A percentile compares a stretch with the other conserved stretches of the same genome.
These are phyloP conservation scores for Oryza glumipatula DNA, from an alignment of 176 grass and related monocot species.

Conservation along the genomic window DNA sequence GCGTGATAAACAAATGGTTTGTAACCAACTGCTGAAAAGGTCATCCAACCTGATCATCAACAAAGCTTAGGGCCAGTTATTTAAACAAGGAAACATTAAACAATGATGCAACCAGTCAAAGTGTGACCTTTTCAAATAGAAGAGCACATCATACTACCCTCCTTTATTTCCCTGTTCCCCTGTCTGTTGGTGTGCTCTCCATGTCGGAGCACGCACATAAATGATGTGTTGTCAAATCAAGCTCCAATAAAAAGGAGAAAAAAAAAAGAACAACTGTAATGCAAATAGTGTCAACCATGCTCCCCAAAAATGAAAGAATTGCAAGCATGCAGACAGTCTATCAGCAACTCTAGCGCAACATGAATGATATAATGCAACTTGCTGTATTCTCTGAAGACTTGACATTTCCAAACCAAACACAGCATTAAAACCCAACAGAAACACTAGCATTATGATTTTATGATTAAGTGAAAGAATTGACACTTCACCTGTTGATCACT, in stretches of 20 bases:
- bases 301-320: background rate
- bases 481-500: background rate
- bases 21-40: conserved; percentile 43
- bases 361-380: background rate
- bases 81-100: background rate
- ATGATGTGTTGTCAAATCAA: conserved; percentile 46
- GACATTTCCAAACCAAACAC: background rate
- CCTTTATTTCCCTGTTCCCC: conserved; percentile 20
- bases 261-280: background rate
- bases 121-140: conserved; percentile 18
- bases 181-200: conserved; percentile 49
- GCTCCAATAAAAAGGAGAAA: background rate
- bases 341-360: background rate
- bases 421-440: background rate
- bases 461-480: background rate
- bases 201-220: background rate
- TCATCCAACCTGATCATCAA: conserved; percentile 42
- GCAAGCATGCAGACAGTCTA: conserved; percentile 1
- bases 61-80: conserved; percentile 33
- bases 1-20: conserved; percentile 28
- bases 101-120: conserved; percentile 35
- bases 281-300: background rate
- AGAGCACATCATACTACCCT: conserved; percentile 31
- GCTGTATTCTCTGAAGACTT: background rate
- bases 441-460: background rate